Percentiles rank a stretch among this genome's conserved stretches.
Evolutionary conservation across 2,329 filamentous ascomycete species (phyloP).

Genomic region (Venturia pyrina): DNA sequence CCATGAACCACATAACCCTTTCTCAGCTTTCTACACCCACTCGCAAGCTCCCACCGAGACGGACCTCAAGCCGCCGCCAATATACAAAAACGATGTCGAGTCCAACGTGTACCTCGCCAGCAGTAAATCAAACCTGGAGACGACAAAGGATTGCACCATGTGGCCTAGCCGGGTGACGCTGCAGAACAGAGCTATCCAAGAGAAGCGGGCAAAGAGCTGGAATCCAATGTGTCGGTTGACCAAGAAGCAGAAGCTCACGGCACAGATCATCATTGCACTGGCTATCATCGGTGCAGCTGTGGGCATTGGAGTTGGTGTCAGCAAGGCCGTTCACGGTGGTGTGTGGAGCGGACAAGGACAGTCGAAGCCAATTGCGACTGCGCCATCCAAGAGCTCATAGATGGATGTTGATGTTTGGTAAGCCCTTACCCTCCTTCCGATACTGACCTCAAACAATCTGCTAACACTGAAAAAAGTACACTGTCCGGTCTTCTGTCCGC

Average conservation of each 20-base stretch:
- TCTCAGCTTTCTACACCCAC: conserved; percentile 40
- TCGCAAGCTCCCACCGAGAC: conserved; percentile 23
- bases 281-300: conserved; percentile 36
- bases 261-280: conserved; percentile 36
- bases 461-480: background rate
- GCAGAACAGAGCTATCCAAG: conserved; percentile 29
- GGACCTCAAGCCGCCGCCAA: conserved; percentile 10
- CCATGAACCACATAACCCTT: conserved; percentile 28
- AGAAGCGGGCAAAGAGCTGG: conserved; percentile 30
- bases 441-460: background rate
- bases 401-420: background rate
- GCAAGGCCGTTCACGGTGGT: conserved; percentile 37
- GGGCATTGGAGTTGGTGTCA: conserved; percentile 39
- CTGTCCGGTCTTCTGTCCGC: background rate
- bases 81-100: conserved; percentile 31
- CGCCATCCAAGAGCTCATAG: background rate
- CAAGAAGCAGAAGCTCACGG: conserved; percentile 34
- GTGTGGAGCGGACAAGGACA: conserved; percentile 33
- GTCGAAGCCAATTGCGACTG: conserved; percentile 18
- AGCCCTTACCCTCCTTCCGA: background rate
- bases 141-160: conserved; percentile 35
- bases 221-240: conserved; percentile 31
- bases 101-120: conserved; percentile 6
- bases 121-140: conserved; percentile 17
- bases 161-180: conserved; percentile 41